Conservation (phyloP, 164 flowering plant genomes). For the Dillenia suffruticosa region DNA sequence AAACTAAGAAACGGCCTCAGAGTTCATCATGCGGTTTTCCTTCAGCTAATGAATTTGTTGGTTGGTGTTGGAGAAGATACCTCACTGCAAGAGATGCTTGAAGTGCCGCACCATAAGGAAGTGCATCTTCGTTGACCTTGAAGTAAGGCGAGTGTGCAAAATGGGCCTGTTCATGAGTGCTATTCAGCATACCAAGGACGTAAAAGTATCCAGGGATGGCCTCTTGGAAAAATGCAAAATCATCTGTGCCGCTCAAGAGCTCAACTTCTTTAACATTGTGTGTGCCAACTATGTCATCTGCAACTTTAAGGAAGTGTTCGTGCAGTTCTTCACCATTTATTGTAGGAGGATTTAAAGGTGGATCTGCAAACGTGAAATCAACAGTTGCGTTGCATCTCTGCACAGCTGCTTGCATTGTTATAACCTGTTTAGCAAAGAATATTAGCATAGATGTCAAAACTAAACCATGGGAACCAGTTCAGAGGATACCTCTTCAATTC, state of each 20-base stretch:
- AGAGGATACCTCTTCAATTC: constrained; percentile 42
- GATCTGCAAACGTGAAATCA: constrained; percentile 21
- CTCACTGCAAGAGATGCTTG: constrained; percentile 68
- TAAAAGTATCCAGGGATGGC: constrained; percentile 37
- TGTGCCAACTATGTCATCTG: constrained; percentile 34
- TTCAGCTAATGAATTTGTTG: constrained; percentile 4
- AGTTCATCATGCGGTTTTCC: constrained; percentile 21
- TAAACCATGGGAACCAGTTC: too few relatives aligned
- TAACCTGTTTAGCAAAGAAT: constrained; percentile 27
- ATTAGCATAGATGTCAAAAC: not conserved
- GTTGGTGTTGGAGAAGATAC: constrained; percentile 35
- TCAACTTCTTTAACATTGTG: constrained; percentile 25
- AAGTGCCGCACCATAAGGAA: constrained; percentile 77
- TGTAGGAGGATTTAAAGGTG: constrained; percentile 32
- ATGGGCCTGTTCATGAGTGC: constrained; percentile 18
- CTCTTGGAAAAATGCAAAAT: constrained; percentile 46
- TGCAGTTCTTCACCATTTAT: constrained; percentile 36
- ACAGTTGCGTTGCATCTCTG: constrained; percentile 52
- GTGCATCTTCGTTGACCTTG: constrained; percentile 52
- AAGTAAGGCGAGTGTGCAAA: constrained; percentile 53
- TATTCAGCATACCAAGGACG: constrained; percentile 54
- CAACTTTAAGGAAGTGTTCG: constrained; percentile 28
- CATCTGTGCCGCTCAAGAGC: constrained; percentile 50
- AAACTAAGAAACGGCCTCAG: constrained; percentile 2
- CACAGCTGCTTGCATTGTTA: constrained; percentile 50